Evolutionary conservation across 768 basidiomycete species (phyloP).

Genomic region (Candolleomyces efflorescens): DNA sequence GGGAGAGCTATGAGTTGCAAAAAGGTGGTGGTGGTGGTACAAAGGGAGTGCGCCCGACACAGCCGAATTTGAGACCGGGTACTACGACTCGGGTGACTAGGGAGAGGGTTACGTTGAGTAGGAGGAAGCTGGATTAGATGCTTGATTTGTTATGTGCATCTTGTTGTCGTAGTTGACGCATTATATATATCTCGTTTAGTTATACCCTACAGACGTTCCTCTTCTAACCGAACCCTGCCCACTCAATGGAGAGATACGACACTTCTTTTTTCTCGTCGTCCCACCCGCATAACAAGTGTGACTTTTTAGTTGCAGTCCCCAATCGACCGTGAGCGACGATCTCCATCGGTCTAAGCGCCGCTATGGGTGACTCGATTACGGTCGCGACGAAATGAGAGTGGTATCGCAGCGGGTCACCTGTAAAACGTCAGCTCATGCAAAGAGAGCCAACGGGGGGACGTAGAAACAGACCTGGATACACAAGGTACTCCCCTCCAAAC

Average conservation of each 20-base stretch:
- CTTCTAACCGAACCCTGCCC: conserved; percentile 81
- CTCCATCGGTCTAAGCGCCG: conserved; percentile 79
- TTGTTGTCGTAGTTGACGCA: neutral
- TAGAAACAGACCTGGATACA: conserved; percentile 78
- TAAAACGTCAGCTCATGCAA: neutral
- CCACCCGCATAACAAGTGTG: conserved; percentile 88
- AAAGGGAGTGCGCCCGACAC: neutral
- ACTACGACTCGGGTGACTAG: neutral
- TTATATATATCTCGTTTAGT: neutral
- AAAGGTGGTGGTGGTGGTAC: conserved; percentile 13
- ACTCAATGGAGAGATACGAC: conserved; percentile 79
- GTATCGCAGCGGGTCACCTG: conserved; percentile 92
- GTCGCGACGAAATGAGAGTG: conserved; percentile 84
- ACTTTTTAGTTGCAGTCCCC: conserved; percentile 96
- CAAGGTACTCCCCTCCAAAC: conserved; percentile 94
- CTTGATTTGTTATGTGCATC: neutral
- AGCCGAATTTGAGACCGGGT: neutral
- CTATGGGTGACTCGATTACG: conserved; percentile 5
- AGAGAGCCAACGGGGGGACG: neutral
- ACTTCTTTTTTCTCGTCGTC: conserved; percentile 64
- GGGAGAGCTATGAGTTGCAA: conserved; percentile 31
- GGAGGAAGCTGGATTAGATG: conserved; percentile 7
- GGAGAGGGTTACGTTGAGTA: conserved; percentile 6
- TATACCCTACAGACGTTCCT: neutral
- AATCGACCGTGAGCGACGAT: conserved; percentile 89